Conservation (phyloP, 139 green algal genomes). For the Closterium sp. region DNA sequence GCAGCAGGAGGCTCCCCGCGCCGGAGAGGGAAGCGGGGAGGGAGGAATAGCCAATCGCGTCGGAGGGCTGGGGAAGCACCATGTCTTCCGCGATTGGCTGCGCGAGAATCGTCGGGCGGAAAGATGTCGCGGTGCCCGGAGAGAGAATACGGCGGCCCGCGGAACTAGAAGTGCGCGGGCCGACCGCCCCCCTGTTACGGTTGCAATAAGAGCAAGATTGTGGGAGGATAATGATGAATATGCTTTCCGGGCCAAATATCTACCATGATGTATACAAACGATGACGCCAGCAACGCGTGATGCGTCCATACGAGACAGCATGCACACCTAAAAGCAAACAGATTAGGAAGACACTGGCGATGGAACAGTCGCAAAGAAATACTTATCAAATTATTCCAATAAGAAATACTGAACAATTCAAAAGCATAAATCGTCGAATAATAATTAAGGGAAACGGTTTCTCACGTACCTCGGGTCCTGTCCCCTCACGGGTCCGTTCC, state of each 20-base stretch:
- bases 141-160: background rate
- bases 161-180: background rate
- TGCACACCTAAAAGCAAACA: background rate
- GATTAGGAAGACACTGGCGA: background rate
- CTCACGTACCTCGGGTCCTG: background rate
- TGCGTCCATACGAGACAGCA: background rate
- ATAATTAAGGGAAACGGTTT: background rate
- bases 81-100: background rate
- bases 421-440: no score
- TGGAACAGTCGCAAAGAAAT: background rate
- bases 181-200: background rate
- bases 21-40: background rate
- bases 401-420: no score
- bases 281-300: background rate
- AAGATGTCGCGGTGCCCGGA: background rate
- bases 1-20: background rate
- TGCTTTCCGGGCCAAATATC: no score
- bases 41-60: background rate
- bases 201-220: background rate
- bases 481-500: background rate
- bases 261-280: background rate
- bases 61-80: background rate
- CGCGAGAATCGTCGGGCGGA: background rate
- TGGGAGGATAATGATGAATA: background rate
- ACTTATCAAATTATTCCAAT: no score